phyloP scores from a whole-genome alignment of 1,284 basidiomycete species.

The Sanghuangporus weigelae region DNA sequence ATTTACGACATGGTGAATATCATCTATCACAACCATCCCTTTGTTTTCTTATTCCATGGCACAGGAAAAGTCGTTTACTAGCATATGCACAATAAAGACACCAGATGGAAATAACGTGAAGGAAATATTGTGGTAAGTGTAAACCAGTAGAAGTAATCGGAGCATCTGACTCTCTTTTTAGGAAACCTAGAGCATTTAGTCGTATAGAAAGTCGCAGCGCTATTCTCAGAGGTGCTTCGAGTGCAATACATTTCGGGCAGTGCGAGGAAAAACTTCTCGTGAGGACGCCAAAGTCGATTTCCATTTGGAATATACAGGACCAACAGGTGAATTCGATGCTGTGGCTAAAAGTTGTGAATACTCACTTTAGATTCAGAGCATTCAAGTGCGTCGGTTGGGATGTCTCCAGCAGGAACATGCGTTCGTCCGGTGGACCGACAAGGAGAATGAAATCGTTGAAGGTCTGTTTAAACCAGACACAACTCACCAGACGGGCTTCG shows the following conservation, averaged over 20 bases:
- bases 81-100: not conserved
- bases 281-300: not conserved
- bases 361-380: not conserved
- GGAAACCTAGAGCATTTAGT: not conserved
- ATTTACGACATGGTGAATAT: not conserved
- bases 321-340: not conserved
- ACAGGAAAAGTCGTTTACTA: not conserved
- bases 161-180: not conserved
- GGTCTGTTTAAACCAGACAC: not conserved
- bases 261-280: not conserved
- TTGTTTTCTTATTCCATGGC: not conserved
- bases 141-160: not conserved
- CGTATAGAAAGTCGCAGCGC: too few species aligned
- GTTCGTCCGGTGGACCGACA: not conserved
- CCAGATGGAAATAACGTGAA: not conserved
- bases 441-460: not conserved
- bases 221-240: not conserved
- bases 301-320: not conserved
- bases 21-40: not conserved
- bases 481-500: not conserved
- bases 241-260: not conserved
- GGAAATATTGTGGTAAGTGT: not conserved
- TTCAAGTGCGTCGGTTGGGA: not conserved
- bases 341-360: not conserved
- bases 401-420: not conserved